Percentiles rank a stretch among this genome's conserved stretches.
phyloP scores from a whole-genome alignment of 2,329 filamentous ascomycete species.

The Ophiostoma quercus region DNA sequence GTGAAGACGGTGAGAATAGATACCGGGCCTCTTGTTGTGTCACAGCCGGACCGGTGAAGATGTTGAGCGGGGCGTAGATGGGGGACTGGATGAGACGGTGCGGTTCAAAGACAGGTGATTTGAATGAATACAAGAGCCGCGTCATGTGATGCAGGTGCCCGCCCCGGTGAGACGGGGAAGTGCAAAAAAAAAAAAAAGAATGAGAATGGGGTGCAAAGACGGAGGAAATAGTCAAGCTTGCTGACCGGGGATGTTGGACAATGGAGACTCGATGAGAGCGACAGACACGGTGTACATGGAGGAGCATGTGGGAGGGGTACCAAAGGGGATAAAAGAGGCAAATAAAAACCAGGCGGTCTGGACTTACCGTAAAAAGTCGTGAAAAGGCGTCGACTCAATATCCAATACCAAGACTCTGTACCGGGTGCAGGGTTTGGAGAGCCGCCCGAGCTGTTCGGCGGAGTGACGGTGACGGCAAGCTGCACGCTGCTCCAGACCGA shows the following conservation, averaged over 20 bases:
- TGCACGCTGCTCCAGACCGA: neutral
- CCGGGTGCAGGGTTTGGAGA: neutral
- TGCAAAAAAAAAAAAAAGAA: neutral
- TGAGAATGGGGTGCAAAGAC: neutral
- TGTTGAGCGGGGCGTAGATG: neutral
- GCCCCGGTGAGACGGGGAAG: conserved; percentile 1
- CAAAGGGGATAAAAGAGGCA: neutral
- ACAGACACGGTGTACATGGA: neutral
- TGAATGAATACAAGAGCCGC: neutral
- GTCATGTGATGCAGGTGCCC: conserved; percentile 6
- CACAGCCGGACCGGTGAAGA: neutral
- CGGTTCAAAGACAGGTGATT: too few species aligned
- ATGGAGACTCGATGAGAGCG: conserved; percentile 3
- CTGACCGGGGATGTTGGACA: neutral
- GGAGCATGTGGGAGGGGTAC: neutral
- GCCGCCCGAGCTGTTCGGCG: neutral
- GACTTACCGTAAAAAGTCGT: neutral
- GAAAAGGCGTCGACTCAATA: neutral
- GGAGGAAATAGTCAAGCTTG: neutral
- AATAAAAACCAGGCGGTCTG: conserved; percentile 8
- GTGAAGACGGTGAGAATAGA: conserved; percentile 5
- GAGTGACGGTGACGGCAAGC: neutral
- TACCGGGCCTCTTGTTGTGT: neutral
- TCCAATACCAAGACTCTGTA: neutral
- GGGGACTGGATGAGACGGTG: neutral